Evolutionary conservation across 1,284 basidiomycete genomes (phyloP), one percentile per base, ranked within the genome.

Genomic region (Somion occarium): DNA sequence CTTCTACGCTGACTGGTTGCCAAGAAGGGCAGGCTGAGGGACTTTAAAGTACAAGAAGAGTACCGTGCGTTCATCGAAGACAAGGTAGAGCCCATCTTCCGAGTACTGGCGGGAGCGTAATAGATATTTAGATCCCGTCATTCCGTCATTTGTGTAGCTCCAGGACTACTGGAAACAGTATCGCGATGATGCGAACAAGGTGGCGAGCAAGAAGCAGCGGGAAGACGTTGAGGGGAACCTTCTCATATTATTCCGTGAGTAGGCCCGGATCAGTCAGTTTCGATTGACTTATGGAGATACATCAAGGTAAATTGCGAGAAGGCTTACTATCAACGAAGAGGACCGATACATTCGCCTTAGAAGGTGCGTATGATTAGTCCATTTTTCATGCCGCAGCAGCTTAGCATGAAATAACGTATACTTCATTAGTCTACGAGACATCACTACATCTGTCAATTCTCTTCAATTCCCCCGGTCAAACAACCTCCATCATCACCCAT

Each of bases 301-400:
- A n/a, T 24, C 25, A 55, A 88, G 85, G 85, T 23, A 88, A 88
- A 61, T 68, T 88, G 5, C 72, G 85, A 49, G 85, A 88, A 65
- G 85, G 85, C 0, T 67, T 88, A 3, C 72, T 75, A 5, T 79
- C 86, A 1, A 78, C 81, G 2, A 68, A 70, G 27, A 72, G 85
- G 52, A 67, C 55, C 23, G 86, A 86, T 59, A 50, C 48, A 2
- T 86, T 88, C 58, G 74, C 82, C 3, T 51, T 81, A 7, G 82
- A 88, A 78, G 85, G 85, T 84, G 51, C 26, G 70, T 34, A 24
- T n/a, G 19, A 1, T 34, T 15, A 18, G 7, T 25, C 23, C 15
- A 15, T n/a, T n/a, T n/a, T n/a, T n/a, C n/a, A n/a, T n/a, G n/a
- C n/a, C n/a, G n/a, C n/a, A n/a, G n/a, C n/a, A n/a, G n/a, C n/a